A percentile compares a stretch with the other conserved stretches of the same genome.
phyloP scores from a whole-genome alignment of 192 early-diverging fungal genomes.

The Chytriomyces sp. region DNA sequence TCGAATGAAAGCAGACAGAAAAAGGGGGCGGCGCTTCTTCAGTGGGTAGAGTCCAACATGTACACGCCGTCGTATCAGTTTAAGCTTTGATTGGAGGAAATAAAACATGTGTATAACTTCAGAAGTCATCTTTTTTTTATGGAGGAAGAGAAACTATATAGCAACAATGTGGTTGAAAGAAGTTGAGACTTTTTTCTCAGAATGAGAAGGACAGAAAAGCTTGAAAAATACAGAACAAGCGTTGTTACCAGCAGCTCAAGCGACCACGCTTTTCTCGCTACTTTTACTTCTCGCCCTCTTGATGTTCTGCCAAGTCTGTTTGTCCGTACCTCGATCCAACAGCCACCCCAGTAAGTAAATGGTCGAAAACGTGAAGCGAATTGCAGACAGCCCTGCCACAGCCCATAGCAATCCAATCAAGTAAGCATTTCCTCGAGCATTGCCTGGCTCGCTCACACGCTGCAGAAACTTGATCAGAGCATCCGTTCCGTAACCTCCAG shows the following conservation, averaged over 20 bases:
- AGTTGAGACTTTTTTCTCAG: too few relatives aligned
- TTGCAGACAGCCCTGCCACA: constrained; percentile 37
- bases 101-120: too few relatives aligned
- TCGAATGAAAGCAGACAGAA: too few relatives aligned
- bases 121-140: too few relatives aligned
- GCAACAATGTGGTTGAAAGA: too few relatives aligned
- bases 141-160: too few relatives aligned
- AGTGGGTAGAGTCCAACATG: constrained; percentile 14
- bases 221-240: too few relatives aligned
- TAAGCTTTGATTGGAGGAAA: too few relatives aligned
- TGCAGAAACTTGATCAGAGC: not conserved
- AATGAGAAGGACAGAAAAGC: too few relatives aligned
- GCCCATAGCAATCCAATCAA: constrained; percentile 65
- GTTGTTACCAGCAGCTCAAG: too few relatives aligned
- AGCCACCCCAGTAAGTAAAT: constrained; percentile 40
- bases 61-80: constrained; percentile 8
- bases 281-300: not conserved
- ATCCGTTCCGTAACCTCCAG: constrained; percentile 36
- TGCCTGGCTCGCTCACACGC: constrained; percentile 14
- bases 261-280: too few relatives aligned
- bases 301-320: not conserved
- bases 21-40: not conserved
- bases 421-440: constrained; percentile 26
- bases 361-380: constrained; percentile 38
- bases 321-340: constrained; percentile 10